Evolutionary conservation across 441 rosid genomes (phyloP).

Genomic region (Geranium incanum): DNA sequence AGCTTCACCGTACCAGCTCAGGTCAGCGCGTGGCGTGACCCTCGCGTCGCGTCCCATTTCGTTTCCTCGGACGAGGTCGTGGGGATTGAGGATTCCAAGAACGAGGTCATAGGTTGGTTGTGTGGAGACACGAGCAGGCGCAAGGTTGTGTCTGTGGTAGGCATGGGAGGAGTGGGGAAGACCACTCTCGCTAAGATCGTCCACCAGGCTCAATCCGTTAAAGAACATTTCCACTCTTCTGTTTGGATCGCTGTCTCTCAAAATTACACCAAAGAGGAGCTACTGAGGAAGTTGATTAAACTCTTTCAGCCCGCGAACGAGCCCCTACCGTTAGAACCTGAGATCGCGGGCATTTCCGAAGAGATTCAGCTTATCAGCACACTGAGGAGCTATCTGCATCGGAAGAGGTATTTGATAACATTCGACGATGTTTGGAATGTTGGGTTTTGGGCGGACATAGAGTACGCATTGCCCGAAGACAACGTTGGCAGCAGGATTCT

Average conservation of each 20-base stretch:
- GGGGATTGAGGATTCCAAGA: constrained; percentile 23
- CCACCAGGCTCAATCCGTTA: not conserved
- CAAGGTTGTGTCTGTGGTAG: constrained; percentile 16
- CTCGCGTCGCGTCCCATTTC: constrained; percentile 14
- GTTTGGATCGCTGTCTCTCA: constrained; percentile 16
- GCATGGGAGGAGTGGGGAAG: constrained; percentile 23
- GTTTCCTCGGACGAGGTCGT: constrained; percentile 1
- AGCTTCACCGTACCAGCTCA: not conserved
- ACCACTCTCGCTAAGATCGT: constrained; percentile 19
- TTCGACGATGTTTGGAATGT: constrained; percentile 2
- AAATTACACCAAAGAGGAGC: constrained; percentile 1
- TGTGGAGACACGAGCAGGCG: constrained; percentile 11
- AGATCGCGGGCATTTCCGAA: not conserved
- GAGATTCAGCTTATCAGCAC: not conserved
- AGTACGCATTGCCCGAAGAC: not conserved
- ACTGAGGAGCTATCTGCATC: not conserved
- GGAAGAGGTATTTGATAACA: not conserved
- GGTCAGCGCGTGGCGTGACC: not conserved
- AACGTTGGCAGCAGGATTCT: not conserved
- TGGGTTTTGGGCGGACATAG: not conserved
- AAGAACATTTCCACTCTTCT: not conserved
- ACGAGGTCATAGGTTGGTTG: constrained; percentile 17
- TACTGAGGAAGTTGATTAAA: not conserved
- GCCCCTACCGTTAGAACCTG: not conserved
- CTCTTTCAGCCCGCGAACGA: not conserved